A percentile compares a stretch with the other conserved stretches of the same genome.
phyloP scores from a whole-genome alignment of 768 basidiomycete species.

The Suillus discolor region DNA sequence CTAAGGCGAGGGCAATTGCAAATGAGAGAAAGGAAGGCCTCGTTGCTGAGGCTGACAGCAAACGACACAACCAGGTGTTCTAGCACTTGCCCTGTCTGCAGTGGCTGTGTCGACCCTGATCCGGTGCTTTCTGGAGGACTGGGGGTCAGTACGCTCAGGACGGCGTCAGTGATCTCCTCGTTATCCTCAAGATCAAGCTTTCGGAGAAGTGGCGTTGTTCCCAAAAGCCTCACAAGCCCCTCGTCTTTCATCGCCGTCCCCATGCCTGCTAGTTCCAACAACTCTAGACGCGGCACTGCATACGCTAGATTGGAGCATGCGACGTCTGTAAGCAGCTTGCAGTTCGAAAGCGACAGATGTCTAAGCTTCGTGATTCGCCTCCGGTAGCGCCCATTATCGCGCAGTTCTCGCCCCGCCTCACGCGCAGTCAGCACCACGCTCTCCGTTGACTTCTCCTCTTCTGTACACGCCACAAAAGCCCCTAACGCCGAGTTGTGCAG shows the following conservation, averaged over 20 bases:
- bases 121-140: constrained; percentile 10
- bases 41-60: constrained; percentile 64
- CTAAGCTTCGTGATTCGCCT: constrained; percentile 69
- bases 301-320: constrained; percentile 75
- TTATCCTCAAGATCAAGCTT: constrained; percentile 90
- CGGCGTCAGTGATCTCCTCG: constrained; percentile 66
- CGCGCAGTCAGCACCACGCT: constrained; percentile 59
- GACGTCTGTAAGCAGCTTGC: constrained; percentile 69
- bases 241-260: constrained; percentile 68
- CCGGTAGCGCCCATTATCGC: constrained; percentile 49
- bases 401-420: constrained; percentile 64
- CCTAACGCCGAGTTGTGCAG: constrained; percentile 78
- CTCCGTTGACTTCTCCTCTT: constrained; percentile 32
- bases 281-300: constrained; percentile 70
- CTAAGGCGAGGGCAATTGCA: constrained; percentile 60
- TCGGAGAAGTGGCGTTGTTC: constrained; percentile 68
- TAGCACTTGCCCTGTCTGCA: constrained; percentile 63
- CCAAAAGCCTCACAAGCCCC: constrained; percentile 73
- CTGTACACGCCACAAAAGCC: constrained; percentile 62
- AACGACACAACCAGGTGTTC: constrained; percentile 74
- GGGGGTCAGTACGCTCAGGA: constrained; percentile 70
- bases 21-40: constrained; percentile 65
- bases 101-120: constrained; percentile 24
- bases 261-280: constrained; percentile 79
- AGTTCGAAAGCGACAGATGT: constrained; percentile 75